Evolutionary conservation across 2,329 filamentous ascomycete genomes (phyloP), one percentile per base, ranked within the genome.

Genomic region (Metarhizium sp.): DNA sequence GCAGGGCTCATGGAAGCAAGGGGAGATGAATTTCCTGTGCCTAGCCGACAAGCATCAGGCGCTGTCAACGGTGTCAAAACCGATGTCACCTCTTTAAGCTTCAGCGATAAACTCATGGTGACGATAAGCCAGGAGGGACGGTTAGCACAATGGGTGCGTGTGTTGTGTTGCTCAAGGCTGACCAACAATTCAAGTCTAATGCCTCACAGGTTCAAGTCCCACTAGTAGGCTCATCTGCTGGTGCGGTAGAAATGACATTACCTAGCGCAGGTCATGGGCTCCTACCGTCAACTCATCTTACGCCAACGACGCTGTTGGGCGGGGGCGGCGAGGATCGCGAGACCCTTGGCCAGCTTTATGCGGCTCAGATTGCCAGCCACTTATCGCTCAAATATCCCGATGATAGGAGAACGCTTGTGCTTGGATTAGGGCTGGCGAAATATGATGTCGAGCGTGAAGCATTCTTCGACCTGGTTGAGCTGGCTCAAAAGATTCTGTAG

Each of bases 81-180:
- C 1, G 84, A 90, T 60, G 85, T 89, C 38, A 85, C 83, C 43
- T 79, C 79, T 11, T 76, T 91, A 54, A 82, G 78, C 63, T 97
- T 97, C 71, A 79, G 85, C 8, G 94, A 97, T 78, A 95, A 90
- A 71, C 90, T 99, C 63, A 74, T 99, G 63, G 76, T 99, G 59
- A 96, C 91, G 1, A 80, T 97, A 57, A 89, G 88, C 0, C 94
- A 97, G 73, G 82, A 86, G 58, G 92, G 92, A 6, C 82, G 86
- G 57, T 74, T 97, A 50, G 88, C 89, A 20, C 94, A 97, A 78
- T 99, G 94, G 94, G 91, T 96, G 76, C 54, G 74, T 67, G 32
- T 16, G 4, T n/a, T 7, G 5, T 13, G 4, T n/a, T 7, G 25
- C n/a, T n/a, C 29, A 32, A 47, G 10, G 3, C 48, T 45, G 34